These are phyloP conservation scores for Talaromyces sp. DNA, from an alignment of 2,329 filamentous ascomycete species.

Conservation along the genomic window DNA sequence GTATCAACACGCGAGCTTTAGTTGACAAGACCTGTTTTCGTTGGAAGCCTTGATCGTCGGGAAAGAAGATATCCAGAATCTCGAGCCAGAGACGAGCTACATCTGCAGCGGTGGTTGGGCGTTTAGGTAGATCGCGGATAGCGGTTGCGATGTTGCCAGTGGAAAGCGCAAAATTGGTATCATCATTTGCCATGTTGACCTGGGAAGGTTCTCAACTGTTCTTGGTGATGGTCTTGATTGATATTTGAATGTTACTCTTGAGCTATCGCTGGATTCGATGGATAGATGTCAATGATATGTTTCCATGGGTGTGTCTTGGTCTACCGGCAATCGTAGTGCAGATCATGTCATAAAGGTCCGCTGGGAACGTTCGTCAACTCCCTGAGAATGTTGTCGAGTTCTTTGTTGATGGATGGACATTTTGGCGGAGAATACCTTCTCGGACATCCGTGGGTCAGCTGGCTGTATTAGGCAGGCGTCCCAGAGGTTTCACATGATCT, in stretches of 20 bases:
- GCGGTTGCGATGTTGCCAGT: conserved; percentile 8
- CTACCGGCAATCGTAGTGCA: background rate
- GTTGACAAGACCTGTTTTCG: background rate
- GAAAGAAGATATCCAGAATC: conserved; percentile 12
- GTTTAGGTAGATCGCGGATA: conserved; percentile 7
- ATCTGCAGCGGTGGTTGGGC: conserved; percentile 10
- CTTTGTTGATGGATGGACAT: background rate
- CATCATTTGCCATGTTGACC: background rate
- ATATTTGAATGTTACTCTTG: background rate
- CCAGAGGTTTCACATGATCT: conserved; percentile 6
- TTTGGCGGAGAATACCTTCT: background rate
- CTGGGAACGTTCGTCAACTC: background rate
- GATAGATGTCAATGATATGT: background rate
- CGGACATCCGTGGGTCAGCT: background rate
- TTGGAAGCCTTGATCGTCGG: conserved; percentile 8
- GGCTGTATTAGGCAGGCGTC: background rate
- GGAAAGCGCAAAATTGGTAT: conserved; percentile 12
- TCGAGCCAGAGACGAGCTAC: conserved; percentile 10
- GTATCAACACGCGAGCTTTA: background rate
- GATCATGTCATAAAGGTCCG: background rate
- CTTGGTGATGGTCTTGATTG: background rate
- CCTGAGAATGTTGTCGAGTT: background rate
- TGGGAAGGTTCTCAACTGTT: background rate
- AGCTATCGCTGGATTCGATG: background rate
- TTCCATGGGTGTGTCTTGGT: background rate